Evolutionary conservation across 495 filamentous ascomycete genomes (phyloP).

Genomic region (Pseudevernia furfuracea): DNA sequence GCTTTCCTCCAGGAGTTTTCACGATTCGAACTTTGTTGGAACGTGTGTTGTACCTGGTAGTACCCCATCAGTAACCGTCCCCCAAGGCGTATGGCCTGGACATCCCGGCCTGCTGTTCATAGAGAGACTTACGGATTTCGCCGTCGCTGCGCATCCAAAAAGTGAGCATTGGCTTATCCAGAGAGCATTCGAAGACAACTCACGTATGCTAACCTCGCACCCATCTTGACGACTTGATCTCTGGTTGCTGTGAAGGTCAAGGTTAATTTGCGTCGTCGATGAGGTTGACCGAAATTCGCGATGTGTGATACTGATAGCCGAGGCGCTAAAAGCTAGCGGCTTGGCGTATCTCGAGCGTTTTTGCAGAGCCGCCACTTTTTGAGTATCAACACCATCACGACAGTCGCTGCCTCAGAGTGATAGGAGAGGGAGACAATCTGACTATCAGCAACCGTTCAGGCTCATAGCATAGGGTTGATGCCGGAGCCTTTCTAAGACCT

Average conservation of each 20-base stretch:
- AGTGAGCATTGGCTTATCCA: slow-evolving; percentile 25
- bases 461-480: background rate
- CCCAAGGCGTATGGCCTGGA: background rate
- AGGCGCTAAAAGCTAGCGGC: slow-evolving; percentile 8
- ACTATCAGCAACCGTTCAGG: background rate
- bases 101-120: slow-evolving; percentile 2
- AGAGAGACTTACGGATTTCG: slow-evolving; percentile 73
- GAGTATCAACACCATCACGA: background rate
- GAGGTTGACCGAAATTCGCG: slow-evolving; percentile 29
- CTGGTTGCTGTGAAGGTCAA: background rate
- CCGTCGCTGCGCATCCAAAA: slow-evolving; percentile 53
- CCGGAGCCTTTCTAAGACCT: background rate
- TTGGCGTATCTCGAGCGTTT: slow-evolving; percentile 14
- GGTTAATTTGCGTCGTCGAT: slow-evolving; percentile 29
- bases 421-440: background rate
- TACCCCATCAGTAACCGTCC: slow-evolving; percentile 11
- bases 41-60: slow-evolving; percentile 82
- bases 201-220: slow-evolving; percentile 69
- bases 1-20: slow-evolving; percentile 91
- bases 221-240: slow-evolving; percentile 49
- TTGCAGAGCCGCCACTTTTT: slow-evolving; percentile 13
- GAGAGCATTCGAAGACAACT: slow-evolving; percentile 33
- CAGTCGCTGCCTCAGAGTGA: background rate
- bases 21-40: slow-evolving; percentile 94
- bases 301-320: slow-evolving; percentile 16